Percentiles rank a stretch among this genome's conserved stretches.
Evolutionary conservation across 176 grass and related monocot species (phyloP).

Genomic region (Rhynchospora breviuscula): DNA sequence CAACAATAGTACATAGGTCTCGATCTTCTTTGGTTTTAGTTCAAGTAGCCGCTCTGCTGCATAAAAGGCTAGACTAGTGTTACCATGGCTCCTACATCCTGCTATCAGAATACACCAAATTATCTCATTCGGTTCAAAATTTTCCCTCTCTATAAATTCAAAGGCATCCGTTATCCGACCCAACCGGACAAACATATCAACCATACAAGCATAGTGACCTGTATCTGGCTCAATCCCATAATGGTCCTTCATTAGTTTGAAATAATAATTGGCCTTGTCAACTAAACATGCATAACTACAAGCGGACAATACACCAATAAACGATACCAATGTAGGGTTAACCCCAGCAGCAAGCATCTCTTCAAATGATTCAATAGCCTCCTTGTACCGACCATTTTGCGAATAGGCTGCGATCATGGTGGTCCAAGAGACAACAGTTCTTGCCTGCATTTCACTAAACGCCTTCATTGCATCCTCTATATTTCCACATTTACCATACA

Average conservation of each 20-base stretch:
- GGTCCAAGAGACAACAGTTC: conserved; percentile 74
- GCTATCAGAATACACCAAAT: conserved; percentile 91
- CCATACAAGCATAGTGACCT: conserved; percentile 81
- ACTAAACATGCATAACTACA: conserved; percentile 72
- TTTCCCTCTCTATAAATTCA: conserved; percentile 43
- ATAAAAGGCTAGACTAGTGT: conserved; percentile 68
- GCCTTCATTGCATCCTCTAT: conserved; percentile 58
- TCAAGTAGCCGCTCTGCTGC: conserved; percentile 58
- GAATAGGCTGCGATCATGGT: conserved; percentile 80
- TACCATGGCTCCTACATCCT: conserved; percentile 72
- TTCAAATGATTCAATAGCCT: conserved; percentile 78
- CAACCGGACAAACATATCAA: conserved; percentile 72
- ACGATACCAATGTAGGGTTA: conserved; percentile 69
- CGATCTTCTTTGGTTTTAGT: conserved; percentile 60
- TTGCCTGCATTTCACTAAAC: conserved; percentile 61
- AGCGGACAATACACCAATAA: conserved; percentile 76
- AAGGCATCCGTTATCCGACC: conserved; percentile 74
- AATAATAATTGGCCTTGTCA: conserved; percentile 58
- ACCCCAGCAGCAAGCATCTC: conserved; percentile 66
- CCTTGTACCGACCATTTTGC: conserved; percentile 56
- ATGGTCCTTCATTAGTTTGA: conserved; percentile 64
- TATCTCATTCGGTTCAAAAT: conserved; percentile 56
- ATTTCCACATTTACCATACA: conserved; percentile 84
- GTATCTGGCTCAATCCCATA: conserved; percentile 58
- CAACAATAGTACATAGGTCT: conserved; percentile 72